phyloP scores from a whole-genome alignment of 1,139 yeast species.

The Arxiozyma slooffiae region DNA sequence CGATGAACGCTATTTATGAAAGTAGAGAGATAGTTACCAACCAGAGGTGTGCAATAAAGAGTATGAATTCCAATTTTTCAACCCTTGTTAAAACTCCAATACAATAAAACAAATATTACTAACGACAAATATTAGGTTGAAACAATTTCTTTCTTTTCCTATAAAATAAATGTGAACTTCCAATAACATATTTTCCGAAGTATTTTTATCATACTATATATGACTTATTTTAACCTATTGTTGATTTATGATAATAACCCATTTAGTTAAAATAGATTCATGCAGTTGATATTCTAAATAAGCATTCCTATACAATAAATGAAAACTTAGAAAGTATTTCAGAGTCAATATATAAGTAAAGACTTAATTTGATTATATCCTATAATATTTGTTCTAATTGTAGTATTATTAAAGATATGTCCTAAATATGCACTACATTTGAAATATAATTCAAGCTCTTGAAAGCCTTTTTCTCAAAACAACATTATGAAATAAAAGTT shows the following conservation, averaged over 20 bases:
- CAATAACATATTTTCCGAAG: background rate
- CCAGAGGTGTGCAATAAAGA: background rate
- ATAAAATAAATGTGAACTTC: background rate
- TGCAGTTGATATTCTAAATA: slow-evolving; percentile 14
- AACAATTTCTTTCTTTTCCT: background rate
- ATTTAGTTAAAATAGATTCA: slow-evolving; percentile 14
- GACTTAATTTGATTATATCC: background rate
- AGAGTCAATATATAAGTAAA: slow-evolving; percentile 6
- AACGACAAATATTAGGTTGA: too few species aligned
- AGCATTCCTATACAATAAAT: slow-evolving; percentile 2
- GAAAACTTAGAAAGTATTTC: slow-evolving; percentile 2
- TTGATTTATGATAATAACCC: slow-evolving; percentile 16
- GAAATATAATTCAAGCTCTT: too few species aligned
- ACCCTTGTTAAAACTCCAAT: background rate
- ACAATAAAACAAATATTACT: background rate
- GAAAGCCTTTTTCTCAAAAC: too few species aligned
- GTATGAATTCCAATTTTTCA: background rate
- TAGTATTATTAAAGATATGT: too few species aligned
- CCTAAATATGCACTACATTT: background rate
- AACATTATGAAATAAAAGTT: too few species aligned
- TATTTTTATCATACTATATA: too few species aligned
- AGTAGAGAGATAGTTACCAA: background rate
- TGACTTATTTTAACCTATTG: background rate
- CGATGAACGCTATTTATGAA: background rate
- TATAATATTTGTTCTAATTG: too few species aligned